These are phyloP conservation scores for Penicillium diatomitis DNA, from an alignment of 495 filamentous ascomycete species.

Conservation along the genomic window DNA sequence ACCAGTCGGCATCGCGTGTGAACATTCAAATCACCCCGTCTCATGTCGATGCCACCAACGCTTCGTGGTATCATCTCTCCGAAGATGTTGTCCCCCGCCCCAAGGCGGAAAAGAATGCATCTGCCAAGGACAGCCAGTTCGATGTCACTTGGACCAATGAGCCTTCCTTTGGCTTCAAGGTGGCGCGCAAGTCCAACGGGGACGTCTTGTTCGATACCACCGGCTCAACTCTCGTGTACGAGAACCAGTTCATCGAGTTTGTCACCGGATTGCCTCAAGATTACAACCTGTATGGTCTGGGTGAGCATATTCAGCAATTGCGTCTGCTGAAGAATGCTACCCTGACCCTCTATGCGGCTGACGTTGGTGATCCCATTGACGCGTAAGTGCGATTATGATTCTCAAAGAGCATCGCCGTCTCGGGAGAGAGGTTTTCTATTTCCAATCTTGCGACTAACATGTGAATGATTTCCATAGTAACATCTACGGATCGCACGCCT, in stretches of 20 bases:
- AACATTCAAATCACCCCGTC: slow-evolving; percentile 50
- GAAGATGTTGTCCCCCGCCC: slow-evolving; percentile 55
- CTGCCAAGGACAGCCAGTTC: slow-evolving; percentile 37
- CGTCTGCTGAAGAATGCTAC: slow-evolving; percentile 49
- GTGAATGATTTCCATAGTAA: slow-evolving; percentile 25
- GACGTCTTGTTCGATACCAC: slow-evolving; percentile 50
- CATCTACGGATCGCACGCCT: slow-evolving; percentile 52
- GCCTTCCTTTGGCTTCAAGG: slow-evolving; percentile 50
- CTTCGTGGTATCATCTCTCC: slow-evolving; percentile 58
- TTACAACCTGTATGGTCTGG: slow-evolving; percentile 57
- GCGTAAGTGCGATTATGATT: slow-evolving; percentile 17
- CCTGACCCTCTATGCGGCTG: slow-evolving; percentile 63
- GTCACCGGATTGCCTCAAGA: slow-evolving; percentile 44
- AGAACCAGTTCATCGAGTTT: slow-evolving; percentile 60
- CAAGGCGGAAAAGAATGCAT: slow-evolving; percentile 29
- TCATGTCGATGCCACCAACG: slow-evolving; percentile 52
- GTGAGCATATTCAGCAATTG: slow-evolving; percentile 51
- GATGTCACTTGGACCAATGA: slow-evolving; percentile 50
- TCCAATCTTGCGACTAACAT: background rate
- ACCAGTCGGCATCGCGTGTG: slow-evolving; percentile 45
- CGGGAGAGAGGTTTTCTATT: background rate
- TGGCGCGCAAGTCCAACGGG: slow-evolving; percentile 45
- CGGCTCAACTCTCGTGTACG: slow-evolving; percentile 49
- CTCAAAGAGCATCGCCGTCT: background rate
- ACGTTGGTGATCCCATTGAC: slow-evolving; percentile 55